Evolutionary conservation across 2,329 filamentous ascomycete species (phyloP).

Genomic region (Fusarium camptoceras): DNA sequence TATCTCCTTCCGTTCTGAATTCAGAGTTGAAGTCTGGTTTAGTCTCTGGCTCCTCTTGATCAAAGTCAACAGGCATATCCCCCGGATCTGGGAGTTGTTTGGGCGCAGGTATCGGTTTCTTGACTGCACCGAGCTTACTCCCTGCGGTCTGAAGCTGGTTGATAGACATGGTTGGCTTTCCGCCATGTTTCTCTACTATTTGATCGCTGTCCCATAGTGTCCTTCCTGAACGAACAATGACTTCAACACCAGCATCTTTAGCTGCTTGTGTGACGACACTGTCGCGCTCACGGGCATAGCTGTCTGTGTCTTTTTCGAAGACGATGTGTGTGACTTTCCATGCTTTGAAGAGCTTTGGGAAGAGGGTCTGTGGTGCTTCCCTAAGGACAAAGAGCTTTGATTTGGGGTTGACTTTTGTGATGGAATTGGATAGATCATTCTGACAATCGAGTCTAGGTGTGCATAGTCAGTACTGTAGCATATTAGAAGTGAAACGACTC

Average conservation of each 20-base stretch:
- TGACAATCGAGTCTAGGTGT: slow-evolving; percentile 74
- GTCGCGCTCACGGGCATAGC: slow-evolving; percentile 76
- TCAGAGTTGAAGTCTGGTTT: slow-evolving; percentile 70
- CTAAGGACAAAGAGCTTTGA: slow-evolving; percentile 79
- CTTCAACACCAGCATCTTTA: slow-evolving; percentile 72
- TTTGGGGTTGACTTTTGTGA: slow-evolving; percentile 75
- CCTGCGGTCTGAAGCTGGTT: slow-evolving; percentile 73
- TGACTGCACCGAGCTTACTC: slow-evolving; percentile 70
- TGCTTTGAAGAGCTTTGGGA: slow-evolving; percentile 77
- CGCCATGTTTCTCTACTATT: slow-evolving; percentile 72
- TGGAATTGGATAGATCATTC: slow-evolving; percentile 73
- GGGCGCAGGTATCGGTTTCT: slow-evolving; percentile 71
- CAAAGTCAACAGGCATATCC: slow-evolving; percentile 68
- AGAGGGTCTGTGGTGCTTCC: slow-evolving; percentile 76
- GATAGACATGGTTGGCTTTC: slow-evolving; percentile 81
- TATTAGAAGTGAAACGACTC: slow-evolving; percentile 31
- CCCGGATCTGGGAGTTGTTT: slow-evolving; percentile 72
- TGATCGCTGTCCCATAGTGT: slow-evolving; percentile 81
- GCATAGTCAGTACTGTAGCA: not conserved
- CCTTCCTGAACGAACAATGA: slow-evolving; percentile 72
- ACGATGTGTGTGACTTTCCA: slow-evolving; percentile 82
- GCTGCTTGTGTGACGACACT: slow-evolving; percentile 68
- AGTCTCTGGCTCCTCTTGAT: slow-evolving; percentile 63
- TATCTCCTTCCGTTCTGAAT: slow-evolving; percentile 65
- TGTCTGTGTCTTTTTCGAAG: slow-evolving; percentile 83